Evolutionary conservation across 75 land plant genomes (phyloP), one percentile per base, ranked within the genome.

Genomic region (Pseudotsuga menziesii): DNA sequence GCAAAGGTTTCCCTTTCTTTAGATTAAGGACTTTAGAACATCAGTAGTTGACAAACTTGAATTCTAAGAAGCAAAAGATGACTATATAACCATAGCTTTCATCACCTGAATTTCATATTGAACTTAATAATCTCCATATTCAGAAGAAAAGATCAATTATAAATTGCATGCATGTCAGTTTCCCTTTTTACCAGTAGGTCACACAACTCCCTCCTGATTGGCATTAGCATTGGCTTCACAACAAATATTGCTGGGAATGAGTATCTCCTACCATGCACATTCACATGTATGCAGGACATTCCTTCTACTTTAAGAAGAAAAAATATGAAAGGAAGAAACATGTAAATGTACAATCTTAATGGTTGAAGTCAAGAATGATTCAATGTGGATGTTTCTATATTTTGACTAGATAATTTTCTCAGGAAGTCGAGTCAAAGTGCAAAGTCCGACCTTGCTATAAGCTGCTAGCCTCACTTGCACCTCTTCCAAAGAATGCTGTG

Each of bases 381-480:
- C 20, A 36, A 39, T 39, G 8, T 19, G 11, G 25, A 22, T 22
- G n/a, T 69, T 32, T 27, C 72, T 69, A 41, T 16, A 69, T 5
- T 73, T 73, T 57, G 75, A 73, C 56, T 7, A 17, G 2, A 27
- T 16, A 73, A 73, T 25, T 55, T 73, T 27, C 20, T 11, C 94
- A 97, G 99, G 88, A 90, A 77, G 95, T 94, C 78, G 98, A 97
- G 82, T 82, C 84, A 12, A 88, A 85, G 17, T 80, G 89, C 76
- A 76, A 57, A 36, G 77, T 97, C 22, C 80, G 95, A 69, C 66
- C 82, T 60, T 90, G 91, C 76, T 78, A 80, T 54, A 88, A 83
- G 78, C 56, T 88, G 77, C 99, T 98, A 60, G 19, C 61, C 22
- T 79, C 81, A 56, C 81, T 97, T 39, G 98, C 91, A 23, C 96